Conservation (phyloP, 495 filamentous ascomycete genomes). For the Aspergillus bridgeri region DNA sequence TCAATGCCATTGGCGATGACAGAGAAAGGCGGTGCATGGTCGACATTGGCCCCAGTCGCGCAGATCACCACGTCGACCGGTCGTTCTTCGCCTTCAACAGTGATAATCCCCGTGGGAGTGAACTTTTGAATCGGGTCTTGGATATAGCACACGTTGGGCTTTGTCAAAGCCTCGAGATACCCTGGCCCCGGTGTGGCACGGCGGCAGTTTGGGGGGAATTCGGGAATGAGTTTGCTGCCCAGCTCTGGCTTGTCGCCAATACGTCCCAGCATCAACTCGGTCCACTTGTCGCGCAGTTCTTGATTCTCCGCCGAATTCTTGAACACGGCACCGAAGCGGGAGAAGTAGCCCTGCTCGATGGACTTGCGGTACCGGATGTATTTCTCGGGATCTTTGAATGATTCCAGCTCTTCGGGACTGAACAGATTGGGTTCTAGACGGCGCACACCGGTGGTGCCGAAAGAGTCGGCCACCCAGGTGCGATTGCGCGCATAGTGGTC, state of each 20-base stretch:
- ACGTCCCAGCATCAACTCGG: constrained; percentile 47
- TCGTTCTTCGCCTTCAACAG: constrained; percentile 46
- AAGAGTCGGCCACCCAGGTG: constrained; percentile 66
- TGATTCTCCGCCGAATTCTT: constrained; percentile 51
- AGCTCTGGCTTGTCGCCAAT: constrained; percentile 54
- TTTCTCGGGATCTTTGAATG: constrained; percentile 44
- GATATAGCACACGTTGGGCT: constrained; percentile 62
- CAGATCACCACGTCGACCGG: constrained; percentile 62
- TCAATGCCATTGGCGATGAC: constrained; percentile 50
- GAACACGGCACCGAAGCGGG: constrained; percentile 53
- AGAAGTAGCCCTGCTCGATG: constrained; percentile 55
- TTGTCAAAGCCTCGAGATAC: constrained; percentile 65
- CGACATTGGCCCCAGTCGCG: constrained; percentile 62
- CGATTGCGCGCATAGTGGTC: constrained; percentile 64
- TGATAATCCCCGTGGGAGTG: constrained; percentile 54
- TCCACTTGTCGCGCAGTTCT: constrained; percentile 48
- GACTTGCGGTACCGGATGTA: constrained; percentile 50
- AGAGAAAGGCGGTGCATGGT: constrained; percentile 57
- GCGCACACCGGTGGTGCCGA: constrained; percentile 36
- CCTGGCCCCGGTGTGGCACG: constrained; percentile 68
- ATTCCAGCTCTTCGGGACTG: constrained; percentile 45
- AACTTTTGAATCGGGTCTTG: constrained; percentile 53
- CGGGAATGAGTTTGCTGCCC: constrained; percentile 53
- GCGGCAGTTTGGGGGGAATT: constrained; percentile 65
- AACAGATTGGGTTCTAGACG: constrained; percentile 48